Percentiles rank a stretch among this genome's conserved stretches.
These are phyloP conservation scores for Rhynchosporium secalis DNA, from an alignment of 2,329 filamentous ascomycete genomes.

Conservation along the genomic window DNA sequence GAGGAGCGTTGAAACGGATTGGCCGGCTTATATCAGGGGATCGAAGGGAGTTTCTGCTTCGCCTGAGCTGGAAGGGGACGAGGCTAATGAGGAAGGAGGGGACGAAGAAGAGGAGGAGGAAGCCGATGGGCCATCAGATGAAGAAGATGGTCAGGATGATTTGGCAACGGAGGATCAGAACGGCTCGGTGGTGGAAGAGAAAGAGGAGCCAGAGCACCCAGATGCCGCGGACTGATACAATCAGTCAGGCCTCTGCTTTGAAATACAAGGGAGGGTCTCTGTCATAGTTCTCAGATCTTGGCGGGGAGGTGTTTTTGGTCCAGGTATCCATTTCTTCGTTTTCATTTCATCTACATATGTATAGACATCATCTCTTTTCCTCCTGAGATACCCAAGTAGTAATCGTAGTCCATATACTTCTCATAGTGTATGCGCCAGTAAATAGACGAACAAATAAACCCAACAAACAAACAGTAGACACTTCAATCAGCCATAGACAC, in stretches of 20 bases:
- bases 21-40: conserved; percentile 43
- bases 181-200: conserved; percentile 6
- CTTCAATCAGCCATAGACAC: not conserved
- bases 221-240: not conserved
- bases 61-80: not conserved
- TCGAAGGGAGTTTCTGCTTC: conserved; percentile 7
- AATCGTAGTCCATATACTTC: conserved; percentile 14
- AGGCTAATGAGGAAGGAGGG: not conserved
- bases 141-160: conserved; percentile 2
- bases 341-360: conserved; percentile 21
- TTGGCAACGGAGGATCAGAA: conserved; percentile 13
- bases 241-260: not conserved
- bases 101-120: not conserved
- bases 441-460: conserved; percentile 9
- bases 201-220: conserved; percentile 2
- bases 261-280: not conserved
- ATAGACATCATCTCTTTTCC: conserved; percentile 17
- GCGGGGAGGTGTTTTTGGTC: conserved; percentile 8
- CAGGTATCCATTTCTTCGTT: conserved; percentile 17
- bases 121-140: conserved; percentile 5
- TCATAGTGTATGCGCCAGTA: conserved; percentile 18
- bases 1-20: conserved; percentile 40
- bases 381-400: conserved; percentile 26
- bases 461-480: not conserved
- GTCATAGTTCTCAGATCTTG: not conserved